Base-by-base conservation (phyloP, 2,329 filamentous ascomycete genomes). In the Onygena corvina region DNA sequence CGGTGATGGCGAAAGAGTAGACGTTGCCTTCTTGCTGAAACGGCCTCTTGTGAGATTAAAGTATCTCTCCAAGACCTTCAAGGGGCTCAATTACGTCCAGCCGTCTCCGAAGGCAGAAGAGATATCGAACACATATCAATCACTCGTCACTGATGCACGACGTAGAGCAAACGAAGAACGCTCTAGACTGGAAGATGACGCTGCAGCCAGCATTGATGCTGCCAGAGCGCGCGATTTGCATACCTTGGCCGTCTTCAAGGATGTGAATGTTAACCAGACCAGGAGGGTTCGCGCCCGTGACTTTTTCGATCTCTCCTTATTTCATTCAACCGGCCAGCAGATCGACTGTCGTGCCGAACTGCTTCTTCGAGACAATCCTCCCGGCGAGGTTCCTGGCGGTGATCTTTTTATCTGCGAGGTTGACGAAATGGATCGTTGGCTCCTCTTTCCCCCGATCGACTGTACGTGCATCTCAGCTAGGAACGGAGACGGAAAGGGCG, bases 361-460 rank as follows among this genome's bases (percentile, higher is more conserved):
- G 25, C 75, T 96, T 11, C 77, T 90, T 55, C 80, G 92, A 60
- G 90, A 96, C 61, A 86, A 86, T 57, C 73, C 80, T 20, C 73
- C 76, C n/a, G 76, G 78, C 45, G 73, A 76, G 30, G 76, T 77
- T 2, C 77, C 83, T 54, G 71, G 77, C 45, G 88, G 90, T 4
- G 92, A 98, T 64, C 64, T 98, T n/a, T 76, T 98, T 18, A 83
- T 98, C 50, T 89, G 90, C 56, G 89, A 96, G 65, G 80, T 88
- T n/a, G 87, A 88, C 38, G 76, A 79, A 47, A 75, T 76, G 4
- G 80, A 83, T 11, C 79, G 80, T 48, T 96, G 87, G 80, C 76
- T 98, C 3, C 75, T 98, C 0, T 94, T 98, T 60, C 84, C 89
- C n/a, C 90, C 92, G 1, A 74, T 95, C n/a, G 74, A 81, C 14